Conservation (phyloP, 495 filamentous ascomycete species). For the Tricharina praecox region DNA sequence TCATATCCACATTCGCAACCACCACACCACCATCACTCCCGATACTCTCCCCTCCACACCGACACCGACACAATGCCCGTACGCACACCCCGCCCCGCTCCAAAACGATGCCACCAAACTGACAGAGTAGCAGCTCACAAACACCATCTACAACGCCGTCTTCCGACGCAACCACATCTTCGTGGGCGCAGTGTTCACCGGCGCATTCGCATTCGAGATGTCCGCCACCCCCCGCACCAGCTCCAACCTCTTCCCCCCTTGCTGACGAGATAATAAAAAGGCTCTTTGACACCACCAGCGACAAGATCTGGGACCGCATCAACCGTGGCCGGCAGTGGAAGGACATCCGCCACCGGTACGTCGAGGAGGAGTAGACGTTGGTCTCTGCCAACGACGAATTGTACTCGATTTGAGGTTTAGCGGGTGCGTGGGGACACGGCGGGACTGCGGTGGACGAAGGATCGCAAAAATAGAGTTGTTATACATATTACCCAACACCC, state of each 20-base stretch:
- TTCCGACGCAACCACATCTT: slow-evolving; percentile 75
- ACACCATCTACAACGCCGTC: slow-evolving; percentile 44
- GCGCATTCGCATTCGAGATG: slow-evolving; percentile 88
- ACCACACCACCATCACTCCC: not conserved
- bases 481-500: no score
- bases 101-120: no score
- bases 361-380: slow-evolving; percentile 48
- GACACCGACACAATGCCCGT: no score
- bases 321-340: slow-evolving; percentile 99
- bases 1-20: no score
- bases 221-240: slow-evolving; percentile 34
- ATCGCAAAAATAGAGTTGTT: no score
- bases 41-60: no score
- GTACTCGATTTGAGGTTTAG: no score
- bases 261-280: slow-evolving; percentile 32
- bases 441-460: no score
- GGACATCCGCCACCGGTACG: slow-evolving; percentile 82
- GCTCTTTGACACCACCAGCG: slow-evolving; percentile 55
- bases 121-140: slow-evolving; percentile 23
- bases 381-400: no score
- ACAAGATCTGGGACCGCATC: slow-evolving; percentile 71
- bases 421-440: no score
- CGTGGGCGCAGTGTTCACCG: slow-evolving; percentile 66
- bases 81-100: no score
- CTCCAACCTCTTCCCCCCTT: not conserved